Conservation (phyloP, 2,329 filamentous ascomycete species). For the Aspergillus persii region DNA sequence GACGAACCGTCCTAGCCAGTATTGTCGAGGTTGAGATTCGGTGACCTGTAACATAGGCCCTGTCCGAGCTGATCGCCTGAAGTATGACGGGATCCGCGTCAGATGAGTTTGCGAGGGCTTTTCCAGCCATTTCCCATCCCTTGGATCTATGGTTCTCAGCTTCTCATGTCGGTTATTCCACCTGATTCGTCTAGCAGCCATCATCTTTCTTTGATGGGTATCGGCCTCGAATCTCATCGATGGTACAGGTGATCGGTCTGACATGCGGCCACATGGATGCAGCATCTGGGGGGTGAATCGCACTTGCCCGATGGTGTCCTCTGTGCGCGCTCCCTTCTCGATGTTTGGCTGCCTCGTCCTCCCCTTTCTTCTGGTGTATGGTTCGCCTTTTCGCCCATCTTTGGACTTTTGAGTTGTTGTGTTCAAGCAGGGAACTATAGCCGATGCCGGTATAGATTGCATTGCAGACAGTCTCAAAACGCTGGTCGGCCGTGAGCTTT, state of each 20-base stretch:
- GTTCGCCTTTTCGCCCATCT: too few species aligned
- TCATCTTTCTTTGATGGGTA: neutral
- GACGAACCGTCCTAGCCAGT: slow-evolving; percentile 34
- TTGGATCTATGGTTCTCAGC: neutral
- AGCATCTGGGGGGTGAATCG: neutral
- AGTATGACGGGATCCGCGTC: neutral
- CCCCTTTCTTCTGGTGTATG: neutral
- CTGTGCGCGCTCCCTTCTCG: neutral
- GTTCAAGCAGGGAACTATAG: neutral
- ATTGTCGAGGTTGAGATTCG: slow-evolving; percentile 23
- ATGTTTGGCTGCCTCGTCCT: neutral
- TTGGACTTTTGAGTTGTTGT: too few species aligned
- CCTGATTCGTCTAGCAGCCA: slow-evolving; percentile 2
- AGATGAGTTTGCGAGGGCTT: slow-evolving; percentile 5
- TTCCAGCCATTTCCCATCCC: neutral
- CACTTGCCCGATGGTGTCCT: neutral
- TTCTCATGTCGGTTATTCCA: slow-evolving; percentile 7
- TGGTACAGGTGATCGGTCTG: neutral
- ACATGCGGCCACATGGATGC: neutral
- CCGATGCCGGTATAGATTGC: neutral
- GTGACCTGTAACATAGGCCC: slow-evolving; percentile 19
- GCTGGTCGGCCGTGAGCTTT: neutral
- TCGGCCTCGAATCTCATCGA: neutral
- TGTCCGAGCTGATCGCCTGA: neutral
- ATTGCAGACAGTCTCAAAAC: neutral